Evolutionary conservation across 1,284 basidiomycete genomes (phyloP).

Genomic region (Ceratobasidium sp.): DNA sequence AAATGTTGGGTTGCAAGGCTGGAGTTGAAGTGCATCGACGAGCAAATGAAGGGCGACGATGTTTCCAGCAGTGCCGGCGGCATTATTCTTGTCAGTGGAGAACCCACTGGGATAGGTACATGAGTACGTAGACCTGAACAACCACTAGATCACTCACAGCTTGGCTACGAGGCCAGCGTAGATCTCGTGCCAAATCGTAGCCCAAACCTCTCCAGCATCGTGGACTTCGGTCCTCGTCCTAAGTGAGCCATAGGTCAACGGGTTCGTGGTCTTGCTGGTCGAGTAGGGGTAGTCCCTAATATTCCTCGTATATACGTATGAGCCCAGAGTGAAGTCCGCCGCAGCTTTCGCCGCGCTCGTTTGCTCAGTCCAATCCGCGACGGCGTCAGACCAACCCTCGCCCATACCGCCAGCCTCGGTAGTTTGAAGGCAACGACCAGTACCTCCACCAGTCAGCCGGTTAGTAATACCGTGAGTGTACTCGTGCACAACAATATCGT

Average conservation of each 20-base stretch:
- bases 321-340: conserved; percentile 37
- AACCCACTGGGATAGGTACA: conserved; percentile 25
- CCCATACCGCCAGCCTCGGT: conserved; percentile 41
- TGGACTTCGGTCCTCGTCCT: conserved; percentile 25
- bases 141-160: conserved; percentile 4
- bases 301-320: neutral
- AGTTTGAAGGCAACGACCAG: conserved; percentile 31
- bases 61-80: conserved; percentile 36
- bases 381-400: conserved; percentile 41
- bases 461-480: conserved; percentile 34
- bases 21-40: conserved; percentile 37
- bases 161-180: conserved; percentile 23
- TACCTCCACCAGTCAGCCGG: conserved; percentile 33
- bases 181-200: conserved; percentile 38
- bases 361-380: conserved; percentile 39
- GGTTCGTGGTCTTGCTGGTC: conserved; percentile 35
- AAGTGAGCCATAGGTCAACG: conserved; percentile 33
- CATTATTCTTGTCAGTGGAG: conserved; percentile 18
- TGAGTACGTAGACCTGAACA: neutral
- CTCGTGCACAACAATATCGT: conserved; percentile 38
- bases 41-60: conserved; percentile 38
- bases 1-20: conserved; percentile 42
- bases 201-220: conserved; percentile 41
- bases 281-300: conserved; percentile 38
- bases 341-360: conserved; percentile 20